Percentiles rank a stretch among this genome's conserved stretches.
Evolutionary conservation across 1,284 basidiomycete genomes (phyloP).

Genomic region (Microbotryum scabiosae): DNA sequence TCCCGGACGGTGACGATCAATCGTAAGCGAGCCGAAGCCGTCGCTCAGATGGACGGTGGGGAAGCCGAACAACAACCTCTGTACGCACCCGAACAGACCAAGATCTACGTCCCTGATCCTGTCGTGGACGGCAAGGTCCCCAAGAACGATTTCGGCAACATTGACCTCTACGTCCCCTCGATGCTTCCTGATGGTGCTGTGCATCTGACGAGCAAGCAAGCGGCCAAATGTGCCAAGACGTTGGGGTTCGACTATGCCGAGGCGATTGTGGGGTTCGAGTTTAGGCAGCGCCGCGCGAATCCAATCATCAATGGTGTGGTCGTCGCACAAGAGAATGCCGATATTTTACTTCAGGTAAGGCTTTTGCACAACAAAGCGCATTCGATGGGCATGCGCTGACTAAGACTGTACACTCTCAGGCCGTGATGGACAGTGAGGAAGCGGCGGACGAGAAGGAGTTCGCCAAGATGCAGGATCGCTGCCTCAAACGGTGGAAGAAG

Average conservation of each 20-base stretch:
- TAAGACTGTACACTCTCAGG: not conserved
- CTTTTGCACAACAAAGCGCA: not conserved
- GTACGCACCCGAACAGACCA: conserved; percentile 80
- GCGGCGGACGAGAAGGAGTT: conserved; percentile 67
- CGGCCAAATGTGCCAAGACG: conserved; percentile 77
- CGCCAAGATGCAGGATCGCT: conserved; percentile 66
- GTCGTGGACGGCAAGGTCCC: conserved; percentile 80
- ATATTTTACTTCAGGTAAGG: conserved; percentile 62
- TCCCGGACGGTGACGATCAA: conserved; percentile 73
- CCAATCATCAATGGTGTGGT: conserved; percentile 83
- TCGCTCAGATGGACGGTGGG: conserved; percentile 50
- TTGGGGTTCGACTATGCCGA: conserved; percentile 85
- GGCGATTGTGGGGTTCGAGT: conserved; percentile 93
- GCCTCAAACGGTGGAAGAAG: conserved; percentile 79
- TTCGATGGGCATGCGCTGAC: not conserved
- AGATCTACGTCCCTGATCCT: conserved; percentile 66
- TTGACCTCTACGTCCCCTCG: conserved; percentile 87
- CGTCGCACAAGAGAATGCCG: conserved; percentile 70
- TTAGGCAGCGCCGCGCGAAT: conserved; percentile 77
- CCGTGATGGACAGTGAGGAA: conserved; percentile 45
- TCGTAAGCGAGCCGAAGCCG: conserved; percentile 72
- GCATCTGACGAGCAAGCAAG: conserved; percentile 80
- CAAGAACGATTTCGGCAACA: conserved; percentile 93
- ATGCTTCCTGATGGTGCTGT: conserved; percentile 86
- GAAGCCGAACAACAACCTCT: conserved; percentile 65